phyloP scores from a whole-genome alignment of 2,329 filamentous ascomycete genomes.

The Ambrosiella xylebori region DNA sequence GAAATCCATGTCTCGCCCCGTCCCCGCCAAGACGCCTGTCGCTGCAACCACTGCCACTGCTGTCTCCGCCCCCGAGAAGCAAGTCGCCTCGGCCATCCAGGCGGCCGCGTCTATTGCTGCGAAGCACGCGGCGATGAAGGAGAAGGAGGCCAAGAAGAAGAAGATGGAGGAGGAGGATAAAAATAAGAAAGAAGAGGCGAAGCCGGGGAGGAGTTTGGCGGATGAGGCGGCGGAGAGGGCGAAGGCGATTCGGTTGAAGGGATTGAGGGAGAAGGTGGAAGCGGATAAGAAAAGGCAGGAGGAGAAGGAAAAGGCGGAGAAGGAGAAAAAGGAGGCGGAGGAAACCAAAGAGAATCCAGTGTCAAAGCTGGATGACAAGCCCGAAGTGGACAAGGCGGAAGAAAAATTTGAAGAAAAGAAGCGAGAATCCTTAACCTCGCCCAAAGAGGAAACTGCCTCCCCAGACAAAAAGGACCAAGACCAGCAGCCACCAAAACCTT shows the following conservation, averaged over 20 bases:
- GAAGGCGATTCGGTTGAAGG: slow-evolving; percentile 39
- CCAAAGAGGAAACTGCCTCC: background rate
- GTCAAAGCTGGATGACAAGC: slow-evolving; percentile 16
- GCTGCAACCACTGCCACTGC: slow-evolving; percentile 13
- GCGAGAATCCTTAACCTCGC: slow-evolving; percentile 6
- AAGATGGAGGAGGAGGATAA: slow-evolving; percentile 12
- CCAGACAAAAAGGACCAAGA: background rate
- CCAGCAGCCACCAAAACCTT: background rate
- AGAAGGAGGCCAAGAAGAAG: slow-evolving; percentile 10
- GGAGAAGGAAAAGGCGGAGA: slow-evolving; percentile 11
- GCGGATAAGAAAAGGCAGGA: slow-evolving; percentile 20
- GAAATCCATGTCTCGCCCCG: slow-evolving; percentile 15
- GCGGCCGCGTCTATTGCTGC: slow-evolving; percentile 15
- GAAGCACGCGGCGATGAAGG: slow-evolving; percentile 9
- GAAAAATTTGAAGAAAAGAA: slow-evolving; percentile 14
- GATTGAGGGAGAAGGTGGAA: slow-evolving; percentile 36
- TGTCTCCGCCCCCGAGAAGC: slow-evolving; percentile 10
- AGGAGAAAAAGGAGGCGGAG: slow-evolving; percentile 9
- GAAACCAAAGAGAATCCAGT: slow-evolving; percentile 17
- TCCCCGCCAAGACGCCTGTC: slow-evolving; percentile 16
- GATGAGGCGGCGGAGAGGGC: slow-evolving; percentile 50
- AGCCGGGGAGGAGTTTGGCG: slow-evolving; percentile 34
- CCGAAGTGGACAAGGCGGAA: background rate
- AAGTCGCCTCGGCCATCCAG: slow-evolving; percentile 14
- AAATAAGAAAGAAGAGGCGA: slow-evolving; percentile 15